These are phyloP conservation scores for Globisporangium acanthophoron DNA, from an alignment of 352 stramenopile species.

Conservation along the genomic window DNA sequence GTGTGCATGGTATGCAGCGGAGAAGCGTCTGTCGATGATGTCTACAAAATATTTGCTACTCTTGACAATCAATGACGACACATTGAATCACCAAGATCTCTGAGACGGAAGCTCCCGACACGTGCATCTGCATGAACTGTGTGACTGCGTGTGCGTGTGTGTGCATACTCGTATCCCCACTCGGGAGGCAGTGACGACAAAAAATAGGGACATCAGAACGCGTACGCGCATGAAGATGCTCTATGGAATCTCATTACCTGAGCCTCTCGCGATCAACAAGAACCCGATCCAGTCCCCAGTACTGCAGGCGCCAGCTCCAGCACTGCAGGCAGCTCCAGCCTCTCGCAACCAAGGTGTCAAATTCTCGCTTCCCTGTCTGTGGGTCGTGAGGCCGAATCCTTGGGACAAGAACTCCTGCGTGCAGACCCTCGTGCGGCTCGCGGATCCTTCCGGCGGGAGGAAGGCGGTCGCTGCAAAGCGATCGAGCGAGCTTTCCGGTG, in stretches of 20 bases:
- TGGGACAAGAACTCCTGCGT: constrained; percentile 46
- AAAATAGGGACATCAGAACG: constrained; percentile 88
- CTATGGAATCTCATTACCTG: constrained; percentile 91
- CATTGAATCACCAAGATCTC: constrained; percentile 88
- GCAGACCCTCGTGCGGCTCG: constrained; percentile 12
- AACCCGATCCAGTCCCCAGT: not conserved
- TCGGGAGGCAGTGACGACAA: constrained; percentile 74
- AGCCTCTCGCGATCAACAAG: constrained; percentile 34
- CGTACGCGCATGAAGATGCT: constrained; percentile 61
- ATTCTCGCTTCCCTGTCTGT: constrained; percentile 75
- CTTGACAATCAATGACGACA: constrained; percentile 88
- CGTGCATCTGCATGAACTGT: not conserved
- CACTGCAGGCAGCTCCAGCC: not conserved
- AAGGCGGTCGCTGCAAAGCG: constrained; percentile 67
- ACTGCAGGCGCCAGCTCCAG: not conserved
- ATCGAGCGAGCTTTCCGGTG: constrained; percentile 29
- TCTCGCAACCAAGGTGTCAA: constrained; percentile 85
- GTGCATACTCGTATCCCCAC: not conserved
- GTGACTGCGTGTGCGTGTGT: constrained; percentile 1
- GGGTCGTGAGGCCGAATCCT: constrained; percentile 86
- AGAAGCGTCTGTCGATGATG: constrained; percentile 64
- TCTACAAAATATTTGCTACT: constrained; percentile 89
- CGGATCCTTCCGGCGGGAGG: constrained; percentile 31
- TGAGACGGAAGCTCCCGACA: constrained; percentile 45
- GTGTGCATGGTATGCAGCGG: not conserved